Base-by-base conservation (phyloP, 805 yeast species). In the Candida silvatica region DNA sequence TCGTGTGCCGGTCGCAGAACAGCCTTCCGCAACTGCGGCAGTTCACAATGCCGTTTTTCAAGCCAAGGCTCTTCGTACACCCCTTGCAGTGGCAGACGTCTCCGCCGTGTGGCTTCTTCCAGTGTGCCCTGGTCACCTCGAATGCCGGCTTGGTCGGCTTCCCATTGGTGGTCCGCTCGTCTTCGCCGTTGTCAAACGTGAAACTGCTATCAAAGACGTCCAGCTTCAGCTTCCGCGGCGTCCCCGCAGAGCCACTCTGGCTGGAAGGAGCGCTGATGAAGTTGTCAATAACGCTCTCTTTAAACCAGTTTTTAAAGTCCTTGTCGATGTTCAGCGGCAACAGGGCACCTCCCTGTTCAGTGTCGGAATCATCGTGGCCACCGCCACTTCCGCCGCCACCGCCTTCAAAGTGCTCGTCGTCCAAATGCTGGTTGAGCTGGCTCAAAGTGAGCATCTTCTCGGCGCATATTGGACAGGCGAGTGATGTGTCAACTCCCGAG, bases 1-100 rank as follows among this genome's bases (percentile, higher is more conserved):
- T 51, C 3, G 86, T 64, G 56, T 87, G 95, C 20, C 52, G 55
- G 39, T 69, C 68, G 52, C 96, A 86, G 49, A 58, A 84, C 14
- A 86, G 52, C 18, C 62, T 49, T 0, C 95, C 95, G 58, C 95
- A 87, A 44, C 70, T 71, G 17, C 90, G 59, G 55, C 95, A 84
- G 51, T 85, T 80, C 5, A 74, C 72, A 2, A 67, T 55, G 0
- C 82, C 84, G 43, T 67, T 70, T 38, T 74, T 69, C 19, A 71
- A 59, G 33, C 59, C 67, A 26, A 80, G 57, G 4, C 40, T 45
- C 35, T 59, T 67, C 6, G 45, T 37, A 46, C 86, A 80, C 0
- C 46, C 45, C 0, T 41, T 39, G 20, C 51, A 48, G 1, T 66
- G 45, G 42, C 87, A 78, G 1, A 27, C 33, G 27, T 63, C 71